Evolutionary conservation across 805 yeast genomes (phyloP).

Genomic region (Pichia heedii): DNA sequence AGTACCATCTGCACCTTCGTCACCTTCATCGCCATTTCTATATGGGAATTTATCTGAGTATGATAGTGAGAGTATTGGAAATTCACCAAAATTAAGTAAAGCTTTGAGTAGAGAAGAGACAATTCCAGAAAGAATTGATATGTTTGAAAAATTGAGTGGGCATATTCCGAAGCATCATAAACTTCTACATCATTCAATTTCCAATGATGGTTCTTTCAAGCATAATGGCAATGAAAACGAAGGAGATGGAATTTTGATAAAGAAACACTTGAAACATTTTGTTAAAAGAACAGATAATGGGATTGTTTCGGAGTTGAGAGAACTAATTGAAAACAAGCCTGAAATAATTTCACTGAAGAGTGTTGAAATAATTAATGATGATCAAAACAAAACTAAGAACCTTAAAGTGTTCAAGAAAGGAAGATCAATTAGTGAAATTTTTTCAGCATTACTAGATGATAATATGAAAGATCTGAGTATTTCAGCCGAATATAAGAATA

Average conservation of each 20-base stretch:
- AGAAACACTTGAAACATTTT: slow-evolving; percentile 8
- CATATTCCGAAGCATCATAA: slow-evolving; percentile 6
- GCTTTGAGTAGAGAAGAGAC: slow-evolving; percentile 1
- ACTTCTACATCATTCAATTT: slow-evolving; percentile 1
- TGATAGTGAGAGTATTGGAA: neutral
- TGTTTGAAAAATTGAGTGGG: slow-evolving; percentile 24
- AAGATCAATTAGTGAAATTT: slow-evolving; percentile 17
- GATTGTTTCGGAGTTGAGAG: slow-evolving; percentile 8
- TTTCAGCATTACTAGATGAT: slow-evolving; percentile 21
- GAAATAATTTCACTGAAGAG: slow-evolving; percentile 3
- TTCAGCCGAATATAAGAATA: slow-evolving; percentile 21
- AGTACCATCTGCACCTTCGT: slow-evolving; percentile 6
- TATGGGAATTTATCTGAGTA: neutral
- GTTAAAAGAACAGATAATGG: slow-evolving; percentile 7
- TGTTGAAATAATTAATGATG: neutral
- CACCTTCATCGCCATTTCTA: slow-evolving; percentile 5
- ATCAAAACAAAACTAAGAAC: neutral
- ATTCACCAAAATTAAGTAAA: neutral
- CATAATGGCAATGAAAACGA: neutral
- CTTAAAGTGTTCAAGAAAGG: neutral
- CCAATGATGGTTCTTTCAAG: neutral
- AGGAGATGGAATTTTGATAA: neutral
- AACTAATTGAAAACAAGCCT: slow-evolving; percentile 10
- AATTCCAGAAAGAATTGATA: slow-evolving; percentile 22
- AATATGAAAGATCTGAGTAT: slow-evolving; percentile 20